A percentile compares a stretch with the other conserved stretches of the same genome.
Conservation (phyloP, 108 stramenopile genomes). For the Craspedostauros australis region DNA sequence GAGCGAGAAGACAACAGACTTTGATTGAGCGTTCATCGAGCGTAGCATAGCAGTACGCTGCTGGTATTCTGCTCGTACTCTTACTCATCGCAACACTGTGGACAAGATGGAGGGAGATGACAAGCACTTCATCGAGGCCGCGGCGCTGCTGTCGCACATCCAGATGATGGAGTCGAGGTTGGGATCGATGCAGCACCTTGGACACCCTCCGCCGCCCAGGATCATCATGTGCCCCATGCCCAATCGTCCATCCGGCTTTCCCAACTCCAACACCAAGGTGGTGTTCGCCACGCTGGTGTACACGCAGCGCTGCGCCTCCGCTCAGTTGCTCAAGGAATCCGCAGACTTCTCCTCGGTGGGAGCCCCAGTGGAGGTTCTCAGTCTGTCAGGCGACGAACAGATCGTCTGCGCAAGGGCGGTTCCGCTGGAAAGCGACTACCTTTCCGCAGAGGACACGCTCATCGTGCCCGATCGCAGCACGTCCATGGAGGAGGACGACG, state of each 20-base stretch:
- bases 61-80: no score
- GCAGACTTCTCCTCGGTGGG: conserved; percentile 5
- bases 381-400: conserved; percentile 24
- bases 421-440: conserved; percentile 16
- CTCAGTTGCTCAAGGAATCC: conserved; percentile 18
- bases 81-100: no score
- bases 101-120: no score
- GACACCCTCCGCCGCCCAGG: conserved; percentile 21
- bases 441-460: conserved; percentile 16
- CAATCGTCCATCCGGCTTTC: no score
- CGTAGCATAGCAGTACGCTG: no score
- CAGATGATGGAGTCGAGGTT: conserved; percentile 21
- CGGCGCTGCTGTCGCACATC: conserved; percentile 23
- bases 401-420: conserved; percentile 29
- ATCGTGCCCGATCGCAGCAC: background rate
- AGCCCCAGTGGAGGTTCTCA: conserved; percentile 22
- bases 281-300: conserved; percentile 21
- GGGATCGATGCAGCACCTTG: conserved; percentile 11
- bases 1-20: no score
- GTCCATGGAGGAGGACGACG: background rate
- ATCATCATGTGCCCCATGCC: conserved; percentile 22
- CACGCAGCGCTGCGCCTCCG: conserved; percentile 29
- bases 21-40: no score
- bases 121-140: conserved; percentile 21
- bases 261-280: no score